Evolutionary conservation across 164 flowering plant species (phyloP), one percentile per base, ranked within the genome.

Genomic region (Kingdonia uniflora): DNA sequence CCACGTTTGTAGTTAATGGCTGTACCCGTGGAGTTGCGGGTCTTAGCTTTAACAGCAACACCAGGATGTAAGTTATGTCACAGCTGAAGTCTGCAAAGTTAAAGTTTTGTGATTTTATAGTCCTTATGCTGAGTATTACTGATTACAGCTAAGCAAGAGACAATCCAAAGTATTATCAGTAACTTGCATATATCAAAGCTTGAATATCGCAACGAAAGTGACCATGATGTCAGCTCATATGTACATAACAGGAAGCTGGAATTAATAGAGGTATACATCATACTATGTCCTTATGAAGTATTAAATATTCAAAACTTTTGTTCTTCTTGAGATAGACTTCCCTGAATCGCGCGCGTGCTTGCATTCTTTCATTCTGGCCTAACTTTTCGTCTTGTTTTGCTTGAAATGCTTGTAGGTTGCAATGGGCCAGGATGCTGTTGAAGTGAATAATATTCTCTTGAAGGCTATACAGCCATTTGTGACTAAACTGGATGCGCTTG

Each of bases 21-120:
- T 29, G 68, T 70, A 49, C 80, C 79, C 7, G 81, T 88, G 68
- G 81, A 82, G 50, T 69, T 88, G 59, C 75, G 98, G 71, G 84
- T 92, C 72, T 64, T 92, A 69, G 98, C 95, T 57, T 69, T 92
- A 52, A 80, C 88, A 42, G 98, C 96, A 14, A 88, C 96, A 39
- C 98, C 98, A 45, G 98, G 96, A 66, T 74, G 96, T 92, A 77
- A 82, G 94, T 80, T 24, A 16, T 41, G 24, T 4, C 1, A 12
- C 39, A 38, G 12, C 25, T 24, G 44, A 2, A 2, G 19, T 41
- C 10, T 49, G 22, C 48, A 26, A 51, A 38, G 20, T 51, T 62
- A 26, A 10, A 41, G 48, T 13, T 42, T 22, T 50, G 8, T 8
- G 4, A 29, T 29, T 29, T 29, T 29, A 8, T 29, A 4, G 35